Percentiles rank a stretch among this genome's conserved stretches.
Evolutionary conservation across 1,284 basidiomycete species (phyloP).

Genomic region (Microbotryum violaceum): DNA sequence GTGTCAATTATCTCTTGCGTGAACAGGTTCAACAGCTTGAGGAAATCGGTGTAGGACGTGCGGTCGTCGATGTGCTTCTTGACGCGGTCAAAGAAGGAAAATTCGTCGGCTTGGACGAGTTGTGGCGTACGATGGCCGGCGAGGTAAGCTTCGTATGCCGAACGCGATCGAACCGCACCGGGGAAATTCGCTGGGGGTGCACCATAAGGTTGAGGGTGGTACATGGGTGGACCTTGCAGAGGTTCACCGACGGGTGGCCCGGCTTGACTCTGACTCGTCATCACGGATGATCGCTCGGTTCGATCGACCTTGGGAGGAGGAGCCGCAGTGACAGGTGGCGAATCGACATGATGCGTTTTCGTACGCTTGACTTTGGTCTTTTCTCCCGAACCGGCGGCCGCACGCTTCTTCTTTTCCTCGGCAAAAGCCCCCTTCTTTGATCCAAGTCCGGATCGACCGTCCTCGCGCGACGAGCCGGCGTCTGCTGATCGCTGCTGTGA

Average conservation of each 20-base stretch:
- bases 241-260: neutral
- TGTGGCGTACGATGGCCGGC: constrained; percentile 34
- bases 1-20: constrained; percentile 88
- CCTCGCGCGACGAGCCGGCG: neutral
- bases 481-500: constrained; percentile 7
- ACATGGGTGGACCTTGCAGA: neutral
- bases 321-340: neutral
- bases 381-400: constrained; percentile 31
- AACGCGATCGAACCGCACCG: constrained; percentile 27
- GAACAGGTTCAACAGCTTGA: constrained; percentile 91
- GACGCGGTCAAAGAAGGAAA: constrained; percentile 88
- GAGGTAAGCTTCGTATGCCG: constrained; percentile 31
- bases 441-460: neutral
- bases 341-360: constrained; percentile 21
- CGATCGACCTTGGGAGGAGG: neutral
- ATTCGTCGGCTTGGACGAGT: constrained; percentile 66
- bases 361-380: constrained; percentile 30
- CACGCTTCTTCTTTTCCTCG: constrained; percentile 32
- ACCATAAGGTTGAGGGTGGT: constrained; percentile 28
- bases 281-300: neutral
- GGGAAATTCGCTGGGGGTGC: constrained; percentile 24
- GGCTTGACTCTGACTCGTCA: neutral
- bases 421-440: neutral
- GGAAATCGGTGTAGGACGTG: constrained; percentile 88
- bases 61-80: constrained; percentile 76